Percentiles rank a stretch among this genome's conserved stretches.
phyloP scores from a whole-genome alignment of 2,329 filamentous ascomycete species.

The Tolypocladium endophyticum region DNA sequence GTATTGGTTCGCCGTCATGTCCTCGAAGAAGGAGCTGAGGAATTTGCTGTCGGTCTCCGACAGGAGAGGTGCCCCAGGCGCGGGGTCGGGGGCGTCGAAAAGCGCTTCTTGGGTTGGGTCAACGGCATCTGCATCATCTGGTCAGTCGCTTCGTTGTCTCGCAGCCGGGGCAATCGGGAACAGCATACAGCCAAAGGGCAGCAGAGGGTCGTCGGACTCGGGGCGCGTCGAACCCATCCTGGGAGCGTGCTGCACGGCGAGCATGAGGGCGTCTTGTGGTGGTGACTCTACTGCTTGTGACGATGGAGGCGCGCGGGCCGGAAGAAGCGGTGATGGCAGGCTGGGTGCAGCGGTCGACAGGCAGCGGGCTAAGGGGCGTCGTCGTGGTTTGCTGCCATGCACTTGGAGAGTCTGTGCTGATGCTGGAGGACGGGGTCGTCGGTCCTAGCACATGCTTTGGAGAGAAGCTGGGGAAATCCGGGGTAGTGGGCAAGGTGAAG shows the following conservation, averaged over 20 bases:
- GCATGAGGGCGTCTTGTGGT: slow-evolving; percentile 38
- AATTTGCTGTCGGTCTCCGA: slow-evolving; percentile 50
- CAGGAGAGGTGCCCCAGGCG: slow-evolving; percentile 54
- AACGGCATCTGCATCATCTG: slow-evolving; percentile 29
- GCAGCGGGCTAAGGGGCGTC: not conserved
- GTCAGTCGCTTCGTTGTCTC: slow-evolving; percentile 7
- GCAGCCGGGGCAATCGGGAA: slow-evolving; percentile 3
- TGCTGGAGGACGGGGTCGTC: not conserved
- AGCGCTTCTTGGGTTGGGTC: slow-evolving; percentile 33
- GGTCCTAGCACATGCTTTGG: slow-evolving; percentile 1
- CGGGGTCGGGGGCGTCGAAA: slow-evolving; percentile 48
- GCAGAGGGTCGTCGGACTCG: slow-evolving; percentile 34
- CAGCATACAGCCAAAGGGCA: slow-evolving; percentile 59
- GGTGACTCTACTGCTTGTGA: not conserved
- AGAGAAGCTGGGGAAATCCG: slow-evolving; percentile 10
- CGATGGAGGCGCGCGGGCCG: not conserved
- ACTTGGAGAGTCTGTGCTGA: not conserved
- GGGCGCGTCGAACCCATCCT: slow-evolving; percentile 51
- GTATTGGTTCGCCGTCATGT: slow-evolving; percentile 40
- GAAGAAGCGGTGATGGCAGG: not conserved
- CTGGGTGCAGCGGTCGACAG: not conserved
- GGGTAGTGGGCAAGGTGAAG: slow-evolving; percentile 8
- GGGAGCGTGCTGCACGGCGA: slow-evolving; percentile 40
- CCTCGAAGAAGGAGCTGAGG: slow-evolving; percentile 47
- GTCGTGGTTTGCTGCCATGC: not conserved